Evolutionary conservation across 139 green algal genomes (phyloP).

Genomic region (Chlorokybus atmophyticus): DNA sequence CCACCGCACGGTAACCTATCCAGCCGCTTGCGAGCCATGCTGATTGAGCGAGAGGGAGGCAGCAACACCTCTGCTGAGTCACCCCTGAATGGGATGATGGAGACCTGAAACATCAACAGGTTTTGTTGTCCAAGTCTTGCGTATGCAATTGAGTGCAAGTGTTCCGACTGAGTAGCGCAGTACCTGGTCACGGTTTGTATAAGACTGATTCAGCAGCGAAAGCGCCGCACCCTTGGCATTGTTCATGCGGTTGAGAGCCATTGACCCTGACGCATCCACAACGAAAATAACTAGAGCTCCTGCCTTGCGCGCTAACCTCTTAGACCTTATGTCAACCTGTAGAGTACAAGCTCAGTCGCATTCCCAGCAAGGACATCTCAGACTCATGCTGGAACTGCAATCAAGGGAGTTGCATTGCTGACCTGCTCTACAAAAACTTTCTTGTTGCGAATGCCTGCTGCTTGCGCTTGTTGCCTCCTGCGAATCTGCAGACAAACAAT

Average conservation of each 20-base stretch:
- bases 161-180: too few species aligned
- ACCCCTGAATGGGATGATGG: constrained; percentile 93
- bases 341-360: too few species aligned
- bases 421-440: constrained; percentile 93
- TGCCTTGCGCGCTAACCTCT: constrained; percentile 91
- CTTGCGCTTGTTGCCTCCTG: too few species aligned
- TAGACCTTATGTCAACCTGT: constrained; percentile 90
- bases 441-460: too few species aligned
- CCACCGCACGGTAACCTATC: constrained; percentile 92
- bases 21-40: constrained; percentile 86
- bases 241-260: constrained; percentile 98
- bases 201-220: constrained; percentile 79
- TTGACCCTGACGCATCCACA: constrained; percentile 59
- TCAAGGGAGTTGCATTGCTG: too few species aligned
- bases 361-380: too few species aligned
- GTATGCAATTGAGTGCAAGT: too few species aligned
- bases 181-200: constrained; percentile 85
- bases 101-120: constrained; percentile 40
- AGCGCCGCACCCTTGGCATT: constrained; percentile 93
- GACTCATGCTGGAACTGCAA: too few species aligned
- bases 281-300: constrained; percentile 62
- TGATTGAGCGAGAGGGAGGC: constrained; percentile 91
- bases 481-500: too few species aligned
- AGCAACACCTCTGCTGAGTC: constrained; percentile 95
- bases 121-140: not conserved